Evolutionary conservation across 225 moss, liverwort and hornwort species (phyloP), one percentile per base, ranked within the genome.

Genomic region (Asterella californica): DNA sequence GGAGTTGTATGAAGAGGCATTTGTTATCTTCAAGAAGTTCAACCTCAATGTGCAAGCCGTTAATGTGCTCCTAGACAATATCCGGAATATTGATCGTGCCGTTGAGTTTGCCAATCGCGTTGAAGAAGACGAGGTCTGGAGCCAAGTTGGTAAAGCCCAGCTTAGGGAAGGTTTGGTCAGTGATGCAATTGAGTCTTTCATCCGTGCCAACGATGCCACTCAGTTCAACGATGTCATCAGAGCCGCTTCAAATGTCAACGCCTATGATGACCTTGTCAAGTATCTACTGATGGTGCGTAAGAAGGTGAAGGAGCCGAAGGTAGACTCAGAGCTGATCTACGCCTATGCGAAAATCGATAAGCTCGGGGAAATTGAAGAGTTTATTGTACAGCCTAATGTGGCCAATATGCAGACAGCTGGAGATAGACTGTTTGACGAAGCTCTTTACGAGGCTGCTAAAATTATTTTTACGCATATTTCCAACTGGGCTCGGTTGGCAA

Each of bases 121-220:
- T 76, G 99, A 99, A 85, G 99, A 99, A 77, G 95, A 99, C 75
- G 99, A 99, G 80, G 99, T 99, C 32, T 99, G 99, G 99, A 99
- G 99, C 81, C 95, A 95, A 87, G 95, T 99, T 71, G 99, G 95
- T 81, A 99, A 95, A 84, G 95, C 99, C n/a, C 99, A 99, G 77
- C 86, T 99, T 46, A 92, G 82, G 74, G 91, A 99, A 79, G 99
- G 99, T 32, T 82, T 99, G 81, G 93, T 95, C 59, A 95, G 95
- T 82, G 99, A 99, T 82, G 99, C 99, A 36, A 99, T 99, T 70
- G 95, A 92, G 84, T 99, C 99, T 24, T 99, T 99, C 81, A 99
- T 95, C 76, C 92, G 90, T 74, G 99, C 95, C 53, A 95, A 95
- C 79, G 99, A 99, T 83, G 93, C 99, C 22, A 88, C 93, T 70